These are phyloP conservation scores for Calophaca sinica DNA, from an alignment of 306 rosid species.

Conservation along the genomic window DNA sequence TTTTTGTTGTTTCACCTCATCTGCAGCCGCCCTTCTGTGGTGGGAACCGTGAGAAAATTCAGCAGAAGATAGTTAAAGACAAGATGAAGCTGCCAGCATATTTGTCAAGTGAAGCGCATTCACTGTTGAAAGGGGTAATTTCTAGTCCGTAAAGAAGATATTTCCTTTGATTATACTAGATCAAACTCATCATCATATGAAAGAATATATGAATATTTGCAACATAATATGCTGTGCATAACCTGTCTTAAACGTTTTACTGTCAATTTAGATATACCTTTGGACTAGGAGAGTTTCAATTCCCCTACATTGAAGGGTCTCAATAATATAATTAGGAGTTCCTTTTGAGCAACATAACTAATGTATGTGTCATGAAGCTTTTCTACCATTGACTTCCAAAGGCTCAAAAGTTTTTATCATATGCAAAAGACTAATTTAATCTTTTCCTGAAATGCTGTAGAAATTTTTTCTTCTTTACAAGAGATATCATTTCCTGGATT, in stretches of 20 bases:
- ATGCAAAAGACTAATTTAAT: not conserved
- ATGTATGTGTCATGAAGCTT: not conserved
- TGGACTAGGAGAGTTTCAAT: not conserved
- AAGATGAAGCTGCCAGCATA: slow-evolving; percentile 88
- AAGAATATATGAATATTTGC: slow-evolving; percentile 6
- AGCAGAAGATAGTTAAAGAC: slow-evolving; percentile 90
- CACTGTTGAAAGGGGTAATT: slow-evolving; percentile 85
- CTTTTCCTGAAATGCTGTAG: slow-evolving; percentile 9
- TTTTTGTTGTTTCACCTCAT: slow-evolving; percentile 39
- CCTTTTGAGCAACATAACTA: slow-evolving; percentile 17
- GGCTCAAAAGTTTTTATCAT: slow-evolving; percentile 3
- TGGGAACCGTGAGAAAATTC: slow-evolving; percentile 84
- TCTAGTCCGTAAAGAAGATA: slow-evolving; percentile 22
- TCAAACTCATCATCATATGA: slow-evolving; percentile 3
- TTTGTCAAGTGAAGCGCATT: slow-evolving; percentile 93
- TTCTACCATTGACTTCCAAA: slow-evolving; percentile 1
- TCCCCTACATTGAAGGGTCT: not conserved
- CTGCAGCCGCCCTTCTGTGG: slow-evolving; percentile 94
- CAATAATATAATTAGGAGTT: not conserved
- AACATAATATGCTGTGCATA: not conserved
- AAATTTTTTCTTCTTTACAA: not conserved
- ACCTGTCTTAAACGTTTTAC: not conserved
- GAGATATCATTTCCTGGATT: slow-evolving; percentile 3
- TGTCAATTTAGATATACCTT: slow-evolving; percentile 5
- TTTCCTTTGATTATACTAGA: slow-evolving; percentile 21